Evolutionary conservation across 805 yeast species (phyloP).

Genomic region (Yamadazyma tumulicola): DNA sequence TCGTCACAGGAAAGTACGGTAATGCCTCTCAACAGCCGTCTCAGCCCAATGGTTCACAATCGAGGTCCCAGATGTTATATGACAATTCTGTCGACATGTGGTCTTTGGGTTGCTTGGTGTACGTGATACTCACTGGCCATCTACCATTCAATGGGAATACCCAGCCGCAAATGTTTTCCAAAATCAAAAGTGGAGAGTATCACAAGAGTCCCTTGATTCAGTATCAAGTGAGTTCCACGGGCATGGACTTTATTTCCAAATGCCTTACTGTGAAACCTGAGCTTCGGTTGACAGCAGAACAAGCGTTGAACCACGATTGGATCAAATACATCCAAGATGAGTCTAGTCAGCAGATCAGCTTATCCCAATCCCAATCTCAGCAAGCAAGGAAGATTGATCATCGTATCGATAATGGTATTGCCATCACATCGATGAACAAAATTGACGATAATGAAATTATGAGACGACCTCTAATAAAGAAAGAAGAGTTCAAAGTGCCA

Average conservation of each 20-base stretch:
- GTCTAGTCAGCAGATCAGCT: constrained; percentile 41
- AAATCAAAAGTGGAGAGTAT: constrained; percentile 73
- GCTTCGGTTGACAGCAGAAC: constrained; percentile 66
- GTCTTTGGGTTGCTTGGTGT: constrained; percentile 93
- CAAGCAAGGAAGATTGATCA: constrained; percentile 47
- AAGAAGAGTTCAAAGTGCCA: constrained; percentile 39
- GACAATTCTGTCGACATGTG: constrained; percentile 93
- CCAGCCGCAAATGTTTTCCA: constrained; percentile 77
- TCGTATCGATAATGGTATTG: constrained; percentile 20
- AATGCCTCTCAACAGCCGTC: constrained; percentile 17
- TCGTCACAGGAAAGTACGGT: constrained; percentile 56
- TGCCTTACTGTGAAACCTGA: constrained; percentile 76
- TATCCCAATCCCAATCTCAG: constrained; percentile 71
- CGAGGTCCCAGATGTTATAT: constrained; percentile 35
- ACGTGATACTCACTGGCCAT: constrained; percentile 89
- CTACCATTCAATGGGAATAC: constrained; percentile 93
- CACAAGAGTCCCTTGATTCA: constrained; percentile 72
- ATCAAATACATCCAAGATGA: constrained; percentile 34
- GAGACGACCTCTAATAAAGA: constrained; percentile 35
- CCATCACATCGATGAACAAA: constrained; percentile 33
- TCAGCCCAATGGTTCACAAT: constrained; percentile 7
- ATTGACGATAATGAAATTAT: constrained; percentile 39
- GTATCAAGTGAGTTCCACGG: constrained; percentile 62
- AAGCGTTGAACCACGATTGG: constrained; percentile 84
- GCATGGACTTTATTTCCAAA: constrained; percentile 65